These are phyloP conservation scores for Wickerhamomyces kurtzmanii DNA, from an alignment of 805 yeast species.

Conservation along the genomic window DNA sequence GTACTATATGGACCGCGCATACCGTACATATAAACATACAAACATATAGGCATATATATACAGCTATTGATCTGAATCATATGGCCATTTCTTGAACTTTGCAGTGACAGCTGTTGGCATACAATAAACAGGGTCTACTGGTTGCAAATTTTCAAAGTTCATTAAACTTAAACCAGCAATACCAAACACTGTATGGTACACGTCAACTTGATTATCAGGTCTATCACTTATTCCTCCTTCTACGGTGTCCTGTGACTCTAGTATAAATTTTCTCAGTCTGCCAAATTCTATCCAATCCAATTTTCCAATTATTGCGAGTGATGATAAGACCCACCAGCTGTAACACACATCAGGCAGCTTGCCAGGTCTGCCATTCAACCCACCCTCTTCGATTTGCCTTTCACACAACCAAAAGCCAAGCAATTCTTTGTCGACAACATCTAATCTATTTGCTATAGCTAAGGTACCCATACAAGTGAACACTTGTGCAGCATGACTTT, in stretches of 20 bases:
- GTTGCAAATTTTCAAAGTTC: slow-evolving; percentile 47
- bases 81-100: slow-evolving; percentile 26
- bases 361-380: slow-evolving; percentile 93
- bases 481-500: slow-evolving; percentile 88
- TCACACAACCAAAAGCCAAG: slow-evolving; percentile 86
- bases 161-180: slow-evolving; percentile 78
- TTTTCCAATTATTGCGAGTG: slow-evolving; percentile 55
- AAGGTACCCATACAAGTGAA: slow-evolving; percentile 80
- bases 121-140: slow-evolving; percentile 81
- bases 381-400: slow-evolving; percentile 79
- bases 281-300: slow-evolving; percentile 70
- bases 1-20: too few relatives aligned
- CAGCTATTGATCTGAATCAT: slow-evolving; percentile 7
- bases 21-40: neutral
- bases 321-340: slow-evolving; percentile 93
- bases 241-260: slow-evolving; percentile 65
- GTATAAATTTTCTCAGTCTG: slow-evolving; percentile 55
- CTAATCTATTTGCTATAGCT: slow-evolving; percentile 54
- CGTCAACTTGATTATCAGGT: slow-evolving; percentile 85
- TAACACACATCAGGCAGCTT: slow-evolving; percentile 96
- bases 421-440: slow-evolving; percentile 31
- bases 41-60: slow-evolving; percentile 4
- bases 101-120: slow-evolving; percentile 42
- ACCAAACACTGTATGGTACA: slow-evolving; percentile 88
- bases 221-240: slow-evolving; percentile 92